Evolutionary conservation across 2,329 filamentous ascomycete genomes (phyloP).

Genomic region (Alternaria metachromatica): DNA sequence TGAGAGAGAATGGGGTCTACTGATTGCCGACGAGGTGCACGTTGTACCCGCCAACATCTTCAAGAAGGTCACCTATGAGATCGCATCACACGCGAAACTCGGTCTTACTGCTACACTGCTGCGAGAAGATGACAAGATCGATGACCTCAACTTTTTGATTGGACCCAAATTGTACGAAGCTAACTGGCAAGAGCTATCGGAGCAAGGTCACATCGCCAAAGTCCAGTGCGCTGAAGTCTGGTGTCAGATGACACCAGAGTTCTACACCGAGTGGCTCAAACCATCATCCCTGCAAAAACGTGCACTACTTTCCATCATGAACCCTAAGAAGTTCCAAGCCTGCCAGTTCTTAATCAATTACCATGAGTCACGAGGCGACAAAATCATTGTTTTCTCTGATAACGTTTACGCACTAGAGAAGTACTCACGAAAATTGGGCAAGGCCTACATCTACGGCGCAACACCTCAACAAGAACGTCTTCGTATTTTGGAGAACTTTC

Average conservation of each 20-base stretch:
- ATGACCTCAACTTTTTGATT: constrained; percentile 95
- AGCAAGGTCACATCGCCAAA: constrained; percentile 94
- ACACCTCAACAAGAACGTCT: constrained; percentile 87
- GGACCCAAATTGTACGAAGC: constrained; percentile 97
- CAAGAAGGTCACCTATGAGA: constrained; percentile 87
- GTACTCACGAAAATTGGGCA: constrained; percentile 83
- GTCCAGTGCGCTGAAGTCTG: constrained; percentile 99
- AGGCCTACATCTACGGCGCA: constrained; percentile 89
- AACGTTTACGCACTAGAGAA: constrained; percentile 91
- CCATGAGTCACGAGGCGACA: constrained; percentile 92
- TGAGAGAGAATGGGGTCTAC: constrained; percentile 91
- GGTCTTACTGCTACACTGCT: constrained; percentile 92
- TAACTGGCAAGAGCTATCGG: constrained; percentile 98
- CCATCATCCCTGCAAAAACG: constrained; percentile 68
- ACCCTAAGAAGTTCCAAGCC: constrained; percentile 94
- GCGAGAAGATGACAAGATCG: constrained; percentile 97
- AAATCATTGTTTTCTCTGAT: constrained; percentile 98
- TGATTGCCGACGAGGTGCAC: constrained; percentile 97
- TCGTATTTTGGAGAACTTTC: constrained; percentile 89
- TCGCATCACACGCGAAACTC: constrained; percentile 94
- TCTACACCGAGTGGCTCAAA: constrained; percentile 90
- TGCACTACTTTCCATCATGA: constrained; percentile 89
- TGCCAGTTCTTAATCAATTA: constrained; percentile 99
- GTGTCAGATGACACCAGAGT: constrained; percentile 99
- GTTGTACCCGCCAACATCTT: constrained; percentile 98